Base-by-base conservation (phyloP, 352 stramenopile species). In the Globisporangium splendens region DNA sequence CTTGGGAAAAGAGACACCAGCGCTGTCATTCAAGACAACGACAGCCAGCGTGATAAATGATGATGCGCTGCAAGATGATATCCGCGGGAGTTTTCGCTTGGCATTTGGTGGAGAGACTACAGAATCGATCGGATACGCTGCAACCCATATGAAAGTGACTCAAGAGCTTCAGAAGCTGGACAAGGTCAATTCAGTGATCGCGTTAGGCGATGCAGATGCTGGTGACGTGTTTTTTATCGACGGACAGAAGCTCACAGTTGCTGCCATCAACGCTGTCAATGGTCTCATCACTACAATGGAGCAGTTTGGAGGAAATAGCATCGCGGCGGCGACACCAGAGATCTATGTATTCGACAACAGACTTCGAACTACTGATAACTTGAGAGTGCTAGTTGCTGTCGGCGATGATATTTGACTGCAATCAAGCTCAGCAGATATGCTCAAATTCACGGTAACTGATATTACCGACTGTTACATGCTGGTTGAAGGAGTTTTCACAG, bases 21-120 rank as follows among this genome's bases (percentile, higher is more conserved):
- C 75, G 0, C 58, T 98, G 31, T 49, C 64, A 1, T 88, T 80
- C 50, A 67, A 75, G 80, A 85, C 68, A 59, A 98, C 83, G 46
- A 89, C 88, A 7, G 79, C 83, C 1, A 75, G 78, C 1, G 78
- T 84, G 28, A 82, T 98, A 67, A 86, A 89, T 8, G 79, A 77
- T 15, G 91, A 83, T 33, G 81, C 84, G 1, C 62, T 66, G 18
- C 52, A 73, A 54, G 64, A 90, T 21, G 79, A 89, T 49, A 79
- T 93, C 31, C 72, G 60, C 6, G 84, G 84, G 6, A 80, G 79
- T 0, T 91, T 91, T 41, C 70, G 69, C 0, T 61, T 93, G 31
- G 53, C 70, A 6, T 80, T 93, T 52, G 73, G 65, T 41, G 81
- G 81, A 0, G 59, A 78, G 42, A 66, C 38, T 0, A 90, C 79